Base-by-base conservation (phyloP, 257 asterid genomes). In the Gardenia jasminoides region DNA sequence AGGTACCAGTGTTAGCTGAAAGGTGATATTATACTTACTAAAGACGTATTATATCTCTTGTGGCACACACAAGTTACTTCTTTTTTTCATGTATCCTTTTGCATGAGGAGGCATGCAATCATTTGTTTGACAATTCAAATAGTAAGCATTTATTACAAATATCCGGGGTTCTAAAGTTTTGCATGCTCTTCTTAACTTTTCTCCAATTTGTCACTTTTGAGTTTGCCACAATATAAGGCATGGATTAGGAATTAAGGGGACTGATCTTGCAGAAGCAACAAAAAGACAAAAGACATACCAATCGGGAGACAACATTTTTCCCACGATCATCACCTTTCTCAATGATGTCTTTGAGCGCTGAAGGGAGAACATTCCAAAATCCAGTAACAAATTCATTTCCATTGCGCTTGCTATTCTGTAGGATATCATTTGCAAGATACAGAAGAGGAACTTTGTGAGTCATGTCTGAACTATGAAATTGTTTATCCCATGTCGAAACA, bases 291-390 rank as follows among this genome's bases (percentile, higher is more conserved):
- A 7, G 48, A 30, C 92, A 76, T 89, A 95, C 99, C 99, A 95
- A 87, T 93, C 99, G 89, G 24, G 93, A 84, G 67, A 85, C 97
- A 39, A 83, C 93, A 33, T 79, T 92, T 79, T 87, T 91, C 72
- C 90, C 98, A 76, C 82, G 91, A 31, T 91, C 97, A 83, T 92
- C 94, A n/a, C 92, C 97, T 79, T 89, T 81, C 76, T 83, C 88
- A 16, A 68, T 85, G 15, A 93, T 82, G 36, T 90, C 96, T 86
- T 92, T 95, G 67, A 95, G 88, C 50, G 98, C 98, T 66, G 89
- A 78, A 76, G 99, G 99, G 82, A 95, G 97, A 83, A 95, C 92
- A 83, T 91, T 95, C 99, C 99, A 95, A 76, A 95, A 93, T 85
- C 90, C 94, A 3, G 87, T 87, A 56, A 92, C 98, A 39, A 95